Conservation (phyloP, 1,284 basidiomycete genomes). For the Coniophora puteana region DNA sequence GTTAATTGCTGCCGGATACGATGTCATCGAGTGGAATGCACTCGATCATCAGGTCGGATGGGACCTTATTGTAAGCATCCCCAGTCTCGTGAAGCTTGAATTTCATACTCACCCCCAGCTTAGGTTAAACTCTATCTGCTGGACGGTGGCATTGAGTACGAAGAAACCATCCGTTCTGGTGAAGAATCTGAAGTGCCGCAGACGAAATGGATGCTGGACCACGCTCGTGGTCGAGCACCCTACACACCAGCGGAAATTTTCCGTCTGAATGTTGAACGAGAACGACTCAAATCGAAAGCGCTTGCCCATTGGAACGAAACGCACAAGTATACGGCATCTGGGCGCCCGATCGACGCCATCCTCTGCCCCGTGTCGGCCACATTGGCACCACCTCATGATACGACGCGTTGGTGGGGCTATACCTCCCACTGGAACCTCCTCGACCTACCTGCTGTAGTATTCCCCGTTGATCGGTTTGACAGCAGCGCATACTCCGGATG, state of each 20-base stretch:
- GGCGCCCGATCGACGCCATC: conserved; percentile 51
- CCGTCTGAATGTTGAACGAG: conserved; percentile 41
- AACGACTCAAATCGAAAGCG: conserved; percentile 37
- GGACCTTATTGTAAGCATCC: conserved; percentile 43
- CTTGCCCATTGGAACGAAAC: conserved; percentile 55
- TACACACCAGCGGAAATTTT: conserved; percentile 38
- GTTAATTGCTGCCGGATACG: conserved; percentile 49
- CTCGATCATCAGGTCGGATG: conserved; percentile 42
- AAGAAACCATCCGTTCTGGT: conserved; percentile 30
- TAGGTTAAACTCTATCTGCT: conserved; percentile 47
- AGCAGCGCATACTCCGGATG: conserved; percentile 18
- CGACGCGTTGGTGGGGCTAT: conserved; percentile 49
- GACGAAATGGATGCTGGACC: conserved; percentile 44
- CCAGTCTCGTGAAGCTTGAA: not conserved
- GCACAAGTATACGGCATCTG: conserved; percentile 36
- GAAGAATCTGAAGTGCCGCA: conserved; percentile 39
- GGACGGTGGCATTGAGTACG: conserved; percentile 47
- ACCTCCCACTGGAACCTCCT: conserved; percentile 54
- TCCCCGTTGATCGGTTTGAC: conserved; percentile 39
- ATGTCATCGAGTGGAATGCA: conserved; percentile 47
- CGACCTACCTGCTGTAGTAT: conserved; percentile 50
- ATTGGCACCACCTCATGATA: conserved; percentile 48
- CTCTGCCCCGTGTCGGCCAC: conserved; percentile 51
- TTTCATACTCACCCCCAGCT: conserved; percentile 9
- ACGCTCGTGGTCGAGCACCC: conserved; percentile 32